These are phyloP conservation scores for Fragaria ananassa DNA, from an alignment of 306 rosid genomes.

Conservation along the genomic window DNA sequence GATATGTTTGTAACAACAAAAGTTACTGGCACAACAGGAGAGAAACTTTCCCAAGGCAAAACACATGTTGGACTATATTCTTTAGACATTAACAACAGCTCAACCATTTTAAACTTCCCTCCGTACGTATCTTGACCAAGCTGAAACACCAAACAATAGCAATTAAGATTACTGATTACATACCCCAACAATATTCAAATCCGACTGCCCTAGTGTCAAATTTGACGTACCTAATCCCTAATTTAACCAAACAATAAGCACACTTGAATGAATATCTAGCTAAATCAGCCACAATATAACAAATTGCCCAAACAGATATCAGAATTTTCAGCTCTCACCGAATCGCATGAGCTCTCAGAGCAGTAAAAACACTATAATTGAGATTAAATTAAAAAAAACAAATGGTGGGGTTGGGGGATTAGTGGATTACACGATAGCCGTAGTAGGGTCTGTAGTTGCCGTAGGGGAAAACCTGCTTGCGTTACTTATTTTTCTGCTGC, in stretches of 20 bases:
- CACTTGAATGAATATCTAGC: background rate
- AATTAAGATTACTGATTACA: too few relatives aligned
- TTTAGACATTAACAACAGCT: too few relatives aligned
- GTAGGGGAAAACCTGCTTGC: too few relatives aligned
- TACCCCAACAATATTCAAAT: background rate
- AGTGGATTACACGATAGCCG: slow-evolving; percentile 28
- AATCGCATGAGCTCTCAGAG: background rate
- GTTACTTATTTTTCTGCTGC: too few relatives aligned
- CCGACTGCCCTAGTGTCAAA: background rate
- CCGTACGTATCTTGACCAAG: too few relatives aligned
- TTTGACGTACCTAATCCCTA: background rate
- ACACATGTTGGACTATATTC: too few relatives aligned
- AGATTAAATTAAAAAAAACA: background rate
- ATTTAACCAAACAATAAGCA: slow-evolving; percentile 1
- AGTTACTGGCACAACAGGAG: too few relatives aligned
- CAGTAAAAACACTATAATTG: background rate
- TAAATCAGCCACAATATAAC: background rate
- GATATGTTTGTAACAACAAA: too few relatives aligned
- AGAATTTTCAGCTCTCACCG: background rate
- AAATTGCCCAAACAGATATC: background rate
- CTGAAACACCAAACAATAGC: slow-evolving; percentile 26
- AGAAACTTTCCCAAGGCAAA: too few relatives aligned
- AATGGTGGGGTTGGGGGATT: background rate
- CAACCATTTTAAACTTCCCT: background rate
- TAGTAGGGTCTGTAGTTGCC: too few relatives aligned